phyloP scores from a whole-genome alignment of 2,329 filamentous ascomycete genomes.

The Cladosporium oxysporum region DNA sequence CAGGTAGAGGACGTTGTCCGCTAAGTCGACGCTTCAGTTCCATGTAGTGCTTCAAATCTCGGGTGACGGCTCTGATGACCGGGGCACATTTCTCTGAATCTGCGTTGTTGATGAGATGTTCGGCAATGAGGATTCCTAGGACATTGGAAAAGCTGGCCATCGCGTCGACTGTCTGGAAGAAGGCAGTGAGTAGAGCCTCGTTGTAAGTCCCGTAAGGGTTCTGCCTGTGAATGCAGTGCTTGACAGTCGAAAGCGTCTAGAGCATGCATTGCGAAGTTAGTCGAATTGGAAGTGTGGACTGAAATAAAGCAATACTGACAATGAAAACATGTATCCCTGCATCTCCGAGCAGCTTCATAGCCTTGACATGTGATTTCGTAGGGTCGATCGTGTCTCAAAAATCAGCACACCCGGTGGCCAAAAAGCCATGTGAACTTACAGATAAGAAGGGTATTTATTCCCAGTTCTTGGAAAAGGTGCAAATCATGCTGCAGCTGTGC shows the following conservation, averaged over 20 bases:
- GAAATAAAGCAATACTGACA: constrained; percentile 10
- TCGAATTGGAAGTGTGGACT: too few species aligned
- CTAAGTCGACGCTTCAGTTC: constrained; percentile 9
- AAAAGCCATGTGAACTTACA: neutral
- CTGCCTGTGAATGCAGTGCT: neutral
- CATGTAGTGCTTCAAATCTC: constrained; percentile 26
- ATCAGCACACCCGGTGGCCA: neutral
- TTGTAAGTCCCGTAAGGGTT: neutral
- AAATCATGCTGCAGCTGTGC: neutral
- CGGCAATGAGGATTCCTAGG: neutral
- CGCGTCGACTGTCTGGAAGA: neutral
- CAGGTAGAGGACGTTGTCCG: constrained; percentile 23
- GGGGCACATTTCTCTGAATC: constrained; percentile 16
- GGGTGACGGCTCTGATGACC: constrained; percentile 23
- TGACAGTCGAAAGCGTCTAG: neutral
- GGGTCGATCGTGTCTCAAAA: constrained; percentile 20
- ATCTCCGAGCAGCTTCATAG: constrained; percentile 26
- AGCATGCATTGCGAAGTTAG: neutral
- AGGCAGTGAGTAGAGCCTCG: neutral
- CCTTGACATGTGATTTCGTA: constrained; percentile 19
- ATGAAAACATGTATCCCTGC: constrained; percentile 24
- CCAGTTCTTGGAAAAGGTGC: neutral
- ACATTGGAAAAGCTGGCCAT: neutral
- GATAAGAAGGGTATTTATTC: neutral
- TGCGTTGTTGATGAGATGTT: constrained; percentile 20